Base-by-base conservation (phyloP, 2,329 filamentous ascomycete genomes). In the Calonectria ilicicola region DNA sequence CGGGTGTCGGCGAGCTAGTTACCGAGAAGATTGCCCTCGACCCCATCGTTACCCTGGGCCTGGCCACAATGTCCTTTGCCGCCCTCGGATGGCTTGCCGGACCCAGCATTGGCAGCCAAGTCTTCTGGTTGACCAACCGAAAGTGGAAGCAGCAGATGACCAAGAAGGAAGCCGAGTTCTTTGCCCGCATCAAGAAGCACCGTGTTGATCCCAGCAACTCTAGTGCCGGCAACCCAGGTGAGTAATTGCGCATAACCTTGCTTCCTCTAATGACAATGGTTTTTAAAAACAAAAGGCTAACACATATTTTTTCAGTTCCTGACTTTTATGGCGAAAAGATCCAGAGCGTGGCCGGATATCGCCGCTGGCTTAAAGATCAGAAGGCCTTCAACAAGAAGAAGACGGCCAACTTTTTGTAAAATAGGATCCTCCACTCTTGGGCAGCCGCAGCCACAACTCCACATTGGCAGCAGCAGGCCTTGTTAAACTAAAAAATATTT, bases 301-400 rank as follows among this genome's bases (percentile, higher is more conserved):
- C 66, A 5, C 35, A n/a, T 40, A 23, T 19, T 9, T 9, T n/a
- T 58, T 3, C 66, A 89, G 94, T 98, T 1, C 96, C 96, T 51
- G 97, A 99, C 83, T 99, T 98, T 86, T 99, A 99, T 81, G 97
- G 97, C 80, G 97, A 99, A 87, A 98, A 98, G 89, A 98, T 99
- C 80, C 94, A 94, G 65, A 98, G 95, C 80, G 95, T 98, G 26
- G 89, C 92, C 67, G 96, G 95, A 58, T 99, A 98, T 84, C 89
- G 97, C 80, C 93, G 95, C 83, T 99, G 97, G 97, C 86, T 99
- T 81, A 98, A 98, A 89, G 97, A 99, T 82, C 97, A 98, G 88
- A 90, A 96, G 74, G 96, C 96, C 12, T 99, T 98, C 87, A 98
- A 98, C 87, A 95, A 95, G 88, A 98, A 97, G 91, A 93, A 97